Percentiles rank a stretch among this genome's conserved stretches.
Conservation (phyloP, 2,329 filamentous ascomycete species). For the Lasiodiplodia gonubiensis region DNA sequence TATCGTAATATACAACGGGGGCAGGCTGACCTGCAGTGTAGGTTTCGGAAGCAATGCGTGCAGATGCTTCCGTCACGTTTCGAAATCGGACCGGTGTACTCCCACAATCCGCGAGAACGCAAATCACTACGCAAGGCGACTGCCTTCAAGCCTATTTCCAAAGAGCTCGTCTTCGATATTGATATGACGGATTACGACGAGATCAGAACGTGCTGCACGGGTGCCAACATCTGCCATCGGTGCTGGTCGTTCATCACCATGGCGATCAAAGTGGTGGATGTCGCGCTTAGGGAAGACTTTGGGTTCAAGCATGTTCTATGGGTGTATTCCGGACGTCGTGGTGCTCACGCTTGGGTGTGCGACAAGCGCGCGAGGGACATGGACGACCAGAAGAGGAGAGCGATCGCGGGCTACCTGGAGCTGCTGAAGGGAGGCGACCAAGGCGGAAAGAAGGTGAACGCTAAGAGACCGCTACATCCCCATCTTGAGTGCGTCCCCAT, state of each 20-base stretch:
- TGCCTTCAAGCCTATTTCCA: conserved; percentile 84
- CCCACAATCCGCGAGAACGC: conserved; percentile 88
- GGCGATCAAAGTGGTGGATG: conserved; percentile 92
- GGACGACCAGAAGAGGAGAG: conserved; percentile 83
- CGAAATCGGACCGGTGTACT: conserved; percentile 98
- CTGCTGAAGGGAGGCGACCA: conserved; percentile 86
- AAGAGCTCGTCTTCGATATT: conserved; percentile 98
- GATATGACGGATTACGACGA: conserved; percentile 99
- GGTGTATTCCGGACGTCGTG: conserved; percentile 97
- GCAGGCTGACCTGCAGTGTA: conserved; percentile 40
- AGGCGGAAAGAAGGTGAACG: conserved; percentile 83
- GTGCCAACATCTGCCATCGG: conserved; percentile 89
- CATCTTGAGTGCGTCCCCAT: conserved; percentile 70
- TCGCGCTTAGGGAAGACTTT: conserved; percentile 88
- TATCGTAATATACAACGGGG: neutral
- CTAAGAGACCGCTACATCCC: conserved; percentile 84
- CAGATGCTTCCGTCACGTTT: conserved; percentile 89
- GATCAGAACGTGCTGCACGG: conserved; percentile 91
- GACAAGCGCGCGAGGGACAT: conserved; percentile 83
- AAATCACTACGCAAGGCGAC: conserved; percentile 82
- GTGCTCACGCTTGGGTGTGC: conserved; percentile 97
- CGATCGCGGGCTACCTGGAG: conserved; percentile 88
- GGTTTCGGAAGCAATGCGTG: conserved; percentile 88
- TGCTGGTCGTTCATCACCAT: conserved; percentile 99
- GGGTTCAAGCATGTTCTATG: conserved; percentile 96